These are phyloP conservation scores for Rhododendron molle DNA, from an alignment of 148 eudicot genomes.

Conservation along the genomic window DNA sequence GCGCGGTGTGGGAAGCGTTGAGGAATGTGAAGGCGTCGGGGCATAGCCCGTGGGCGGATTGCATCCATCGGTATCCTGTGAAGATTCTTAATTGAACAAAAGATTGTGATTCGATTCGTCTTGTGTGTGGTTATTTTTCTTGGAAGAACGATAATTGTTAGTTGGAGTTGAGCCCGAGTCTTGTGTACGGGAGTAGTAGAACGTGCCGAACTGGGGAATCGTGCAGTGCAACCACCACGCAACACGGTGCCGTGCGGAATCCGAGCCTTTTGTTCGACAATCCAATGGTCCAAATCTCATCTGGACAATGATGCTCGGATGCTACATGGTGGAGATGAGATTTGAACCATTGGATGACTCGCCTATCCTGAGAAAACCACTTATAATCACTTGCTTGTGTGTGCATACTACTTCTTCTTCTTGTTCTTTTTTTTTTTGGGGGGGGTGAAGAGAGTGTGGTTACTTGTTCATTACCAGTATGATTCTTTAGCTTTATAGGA, in stretches of 20 bases:
- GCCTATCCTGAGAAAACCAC: too few relatives aligned
- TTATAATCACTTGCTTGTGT: too few relatives aligned
- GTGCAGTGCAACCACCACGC: too few relatives aligned
- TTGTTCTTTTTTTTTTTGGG: too few relatives aligned
- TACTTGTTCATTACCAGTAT: neutral
- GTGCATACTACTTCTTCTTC: too few relatives aligned
- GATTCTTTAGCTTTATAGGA: neutral
- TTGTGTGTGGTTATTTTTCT: neutral
- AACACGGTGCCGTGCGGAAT: too few relatives aligned
- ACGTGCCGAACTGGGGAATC: too few relatives aligned
- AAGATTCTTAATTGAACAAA: neutral
- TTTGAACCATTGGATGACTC: too few relatives aligned
- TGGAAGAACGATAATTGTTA: neutral
- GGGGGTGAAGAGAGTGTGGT: neutral
- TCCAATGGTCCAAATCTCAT: too few relatives aligned
- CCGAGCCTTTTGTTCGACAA: too few relatives aligned
- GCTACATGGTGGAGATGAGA: too few relatives aligned
- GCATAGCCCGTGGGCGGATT: slow-evolving; percentile 55
- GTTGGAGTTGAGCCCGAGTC: neutral
- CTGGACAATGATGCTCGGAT: too few relatives aligned
- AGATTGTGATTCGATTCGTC: neutral
- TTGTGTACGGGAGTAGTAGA: neutral
- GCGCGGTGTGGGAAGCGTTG: slow-evolving; percentile 56
- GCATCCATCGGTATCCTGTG: slow-evolving; percentile 52
- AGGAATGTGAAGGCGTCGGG: slow-evolving; percentile 39